Conservation (phyloP, 306 rosid genomes). For the Cicer judaicum region DNA sequence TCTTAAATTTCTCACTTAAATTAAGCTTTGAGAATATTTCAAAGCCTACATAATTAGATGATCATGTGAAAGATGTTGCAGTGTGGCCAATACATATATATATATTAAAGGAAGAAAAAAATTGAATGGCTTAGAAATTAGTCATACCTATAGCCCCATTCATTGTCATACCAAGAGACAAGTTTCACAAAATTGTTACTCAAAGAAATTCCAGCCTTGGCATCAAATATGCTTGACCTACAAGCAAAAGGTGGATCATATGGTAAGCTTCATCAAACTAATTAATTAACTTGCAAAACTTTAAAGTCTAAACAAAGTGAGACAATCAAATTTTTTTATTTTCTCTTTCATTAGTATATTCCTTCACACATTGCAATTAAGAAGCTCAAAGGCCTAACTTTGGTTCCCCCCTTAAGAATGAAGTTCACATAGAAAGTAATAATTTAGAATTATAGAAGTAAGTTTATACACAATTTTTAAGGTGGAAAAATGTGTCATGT, state of each 20-base stretch:
- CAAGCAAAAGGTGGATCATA: conserved; percentile 25
- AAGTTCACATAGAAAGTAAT: background rate
- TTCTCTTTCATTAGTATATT: background rate
- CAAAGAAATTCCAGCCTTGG: conserved; percentile 76
- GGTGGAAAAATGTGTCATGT: background rate
- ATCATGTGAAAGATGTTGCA: background rate
- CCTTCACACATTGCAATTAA: background rate
- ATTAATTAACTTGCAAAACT: background rate
- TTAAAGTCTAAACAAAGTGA: background rate
- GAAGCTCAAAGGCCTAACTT: background rate
- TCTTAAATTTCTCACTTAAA: no score
- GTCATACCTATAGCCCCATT: conserved; percentile 65
- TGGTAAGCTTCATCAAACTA: conserved; percentile 28
- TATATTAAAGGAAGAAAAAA: background rate
- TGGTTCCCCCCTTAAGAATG: background rate
- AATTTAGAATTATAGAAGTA: background rate
- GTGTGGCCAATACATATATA: background rate
- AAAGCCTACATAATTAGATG: no score
- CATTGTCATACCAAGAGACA: conserved; percentile 76
- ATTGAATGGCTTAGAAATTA: background rate
- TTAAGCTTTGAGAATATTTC: no score
- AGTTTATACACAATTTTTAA: background rate
- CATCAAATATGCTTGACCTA: conserved; percentile 63
- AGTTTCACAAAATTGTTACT: conserved; percentile 71
- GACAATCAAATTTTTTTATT: no score